These are phyloP conservation scores for Phytophthora multivora DNA, from an alignment of 352 stramenopile genomes.

Conservation along the genomic window DNA sequence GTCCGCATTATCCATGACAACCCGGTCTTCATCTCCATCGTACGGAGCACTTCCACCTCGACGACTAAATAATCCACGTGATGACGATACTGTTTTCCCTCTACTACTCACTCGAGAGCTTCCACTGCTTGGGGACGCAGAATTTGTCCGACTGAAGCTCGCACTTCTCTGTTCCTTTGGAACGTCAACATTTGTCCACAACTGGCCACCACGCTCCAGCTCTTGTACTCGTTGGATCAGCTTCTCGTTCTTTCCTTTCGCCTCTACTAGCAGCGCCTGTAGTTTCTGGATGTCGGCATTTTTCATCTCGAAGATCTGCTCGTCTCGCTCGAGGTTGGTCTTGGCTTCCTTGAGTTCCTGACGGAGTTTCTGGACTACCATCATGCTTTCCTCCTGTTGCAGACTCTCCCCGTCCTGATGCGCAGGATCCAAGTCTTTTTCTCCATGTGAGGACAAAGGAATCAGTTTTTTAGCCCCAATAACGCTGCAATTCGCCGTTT, in stretches of 20 bases:
- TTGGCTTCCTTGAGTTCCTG: conserved; percentile 73
- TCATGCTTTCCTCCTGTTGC: conserved; percentile 26
- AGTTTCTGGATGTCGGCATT: conserved; percentile 73
- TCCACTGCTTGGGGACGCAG: conserved; percentile 8
- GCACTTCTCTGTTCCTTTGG: conserved; percentile 15
- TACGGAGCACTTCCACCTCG: conserved; percentile 38
- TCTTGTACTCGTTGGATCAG: conserved; percentile 72
- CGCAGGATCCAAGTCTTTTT: conserved; percentile 18
- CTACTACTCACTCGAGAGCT: conserved; percentile 9
- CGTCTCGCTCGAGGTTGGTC: conserved; percentile 67
- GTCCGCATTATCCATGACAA: conserved; percentile 60
- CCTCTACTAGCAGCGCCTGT: conserved; percentile 58
- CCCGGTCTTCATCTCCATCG: conserved; percentile 64
- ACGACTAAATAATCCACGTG: conserved; percentile 65
- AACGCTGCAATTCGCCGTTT: conserved; percentile 58
- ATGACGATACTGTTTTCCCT: conserved; percentile 48
- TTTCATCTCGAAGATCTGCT: conserved; percentile 89
- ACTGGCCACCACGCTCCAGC: conserved; percentile 63
- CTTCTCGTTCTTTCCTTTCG: conserved; percentile 79
- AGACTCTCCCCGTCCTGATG: conserved; percentile 1
- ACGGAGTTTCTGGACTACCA: conserved; percentile 39
- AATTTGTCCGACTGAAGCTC: conserved; percentile 15
- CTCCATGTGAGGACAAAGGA: not conserved
- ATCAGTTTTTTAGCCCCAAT: conserved; percentile 33
- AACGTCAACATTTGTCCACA: conserved; percentile 60